phyloP scores from a whole-genome alignment of 2,329 filamentous ascomycete genomes.

The Gremmenia infestans region DNA sequence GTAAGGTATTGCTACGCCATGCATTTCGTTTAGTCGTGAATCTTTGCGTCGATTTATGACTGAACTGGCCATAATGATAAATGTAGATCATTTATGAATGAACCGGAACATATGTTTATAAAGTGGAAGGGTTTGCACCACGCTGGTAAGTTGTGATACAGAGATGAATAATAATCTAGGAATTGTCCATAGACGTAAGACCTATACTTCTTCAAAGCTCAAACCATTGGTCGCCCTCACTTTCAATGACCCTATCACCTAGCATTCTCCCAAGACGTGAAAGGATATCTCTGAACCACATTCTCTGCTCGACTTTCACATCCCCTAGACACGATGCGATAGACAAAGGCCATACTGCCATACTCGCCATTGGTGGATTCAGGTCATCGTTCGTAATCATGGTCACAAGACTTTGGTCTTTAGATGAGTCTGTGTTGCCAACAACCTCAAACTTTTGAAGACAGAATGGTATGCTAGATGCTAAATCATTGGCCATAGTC shows the following conservation, averaged over 20 bases:
- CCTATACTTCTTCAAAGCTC: not conserved
- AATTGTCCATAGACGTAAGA: not conserved
- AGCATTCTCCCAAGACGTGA: constrained; percentile 18
- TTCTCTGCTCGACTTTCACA: constrained; percentile 12
- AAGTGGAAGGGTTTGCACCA: no score
- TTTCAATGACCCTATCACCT: constrained; percentile 20
- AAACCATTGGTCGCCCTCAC: constrained; percentile 5
- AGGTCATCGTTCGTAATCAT: constrained; percentile 11
- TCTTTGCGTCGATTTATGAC: no score
- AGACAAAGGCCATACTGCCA: constrained; percentile 20
- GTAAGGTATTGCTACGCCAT: no score
- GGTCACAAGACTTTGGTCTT: not conserved
- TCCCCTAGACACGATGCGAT: constrained; percentile 18
- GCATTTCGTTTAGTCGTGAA: no score
- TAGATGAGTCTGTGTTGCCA: no score
- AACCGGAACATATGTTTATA: no score
- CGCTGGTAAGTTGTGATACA: no score
- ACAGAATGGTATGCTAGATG: constrained; percentile 8
- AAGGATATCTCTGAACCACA: constrained; percentile 23
- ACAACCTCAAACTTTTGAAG: not conserved
- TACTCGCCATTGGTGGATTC: constrained; percentile 13
- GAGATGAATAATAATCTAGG: no score
- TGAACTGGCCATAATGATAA: no score
- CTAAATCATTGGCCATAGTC: not conserved
- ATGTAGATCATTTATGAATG: no score